Percentiles rank a stretch among this genome's conserved stretches.
Conservation (phyloP, 192 early-diverging fungal species). For the Podila epigama region DNA sequence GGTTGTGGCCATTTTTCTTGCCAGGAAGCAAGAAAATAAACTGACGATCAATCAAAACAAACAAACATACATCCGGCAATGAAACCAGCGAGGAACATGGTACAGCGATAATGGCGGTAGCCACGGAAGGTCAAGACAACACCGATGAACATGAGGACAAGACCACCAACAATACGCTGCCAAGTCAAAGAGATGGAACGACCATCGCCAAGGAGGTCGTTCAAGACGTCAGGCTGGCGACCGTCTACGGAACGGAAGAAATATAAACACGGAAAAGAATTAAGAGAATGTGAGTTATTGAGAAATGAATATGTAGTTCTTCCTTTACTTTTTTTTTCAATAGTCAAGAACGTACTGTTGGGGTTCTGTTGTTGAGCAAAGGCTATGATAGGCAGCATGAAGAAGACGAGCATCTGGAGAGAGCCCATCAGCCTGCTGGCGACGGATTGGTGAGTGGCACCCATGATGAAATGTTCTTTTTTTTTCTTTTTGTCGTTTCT, state of each 20-base stretch:
- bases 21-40: background rate
- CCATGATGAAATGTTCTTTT: constrained; percentile 9
- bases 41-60: background rate
- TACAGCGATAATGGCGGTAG: constrained; percentile 27
- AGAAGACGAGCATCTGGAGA: constrained; percentile 19
- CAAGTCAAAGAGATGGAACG: constrained; percentile 11
- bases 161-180: constrained; percentile 28
- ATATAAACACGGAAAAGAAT: no score
- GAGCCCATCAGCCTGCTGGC: constrained; percentile 2
- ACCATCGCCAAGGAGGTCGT: constrained; percentile 3
- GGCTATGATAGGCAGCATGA: constrained; percentile 14
- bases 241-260: background rate
- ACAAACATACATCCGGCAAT: constrained; percentile 15
- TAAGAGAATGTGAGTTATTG: no score
- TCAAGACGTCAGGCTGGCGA: background rate
- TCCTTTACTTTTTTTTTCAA: background rate
- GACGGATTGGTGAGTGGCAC: constrained; percentile 2
- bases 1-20: no score
- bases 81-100: constrained; percentile 43
- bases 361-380: constrained; percentile 15
- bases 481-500: no score
- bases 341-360: background rate
- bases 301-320: background rate
- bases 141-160: constrained; percentile 17
- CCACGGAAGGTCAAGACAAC: constrained; percentile 26